Evolutionary conservation across 768 basidiomycete species (phyloP).

Genomic region (Lanmaoa pseudosensibilis): DNA sequence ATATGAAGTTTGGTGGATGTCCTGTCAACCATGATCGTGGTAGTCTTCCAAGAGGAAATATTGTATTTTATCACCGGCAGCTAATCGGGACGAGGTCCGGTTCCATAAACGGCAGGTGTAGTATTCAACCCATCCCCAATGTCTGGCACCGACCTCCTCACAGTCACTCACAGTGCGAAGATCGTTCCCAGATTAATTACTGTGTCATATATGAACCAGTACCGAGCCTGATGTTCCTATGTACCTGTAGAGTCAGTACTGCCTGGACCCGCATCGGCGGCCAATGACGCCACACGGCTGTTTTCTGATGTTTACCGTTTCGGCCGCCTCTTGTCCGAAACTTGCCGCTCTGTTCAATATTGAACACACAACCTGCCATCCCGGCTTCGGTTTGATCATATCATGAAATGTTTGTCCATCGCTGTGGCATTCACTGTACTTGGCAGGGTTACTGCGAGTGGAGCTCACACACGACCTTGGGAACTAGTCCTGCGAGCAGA

Average conservation of each 20-base stretch:
- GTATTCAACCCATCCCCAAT: conserved; percentile 12
- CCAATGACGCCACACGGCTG: neutral
- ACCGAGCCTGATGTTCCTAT: neutral
- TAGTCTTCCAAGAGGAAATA: conserved; percentile 3
- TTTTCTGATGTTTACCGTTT: conserved; percentile 6
- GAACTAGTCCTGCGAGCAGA: conserved; percentile 26
- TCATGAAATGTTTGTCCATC: conserved; percentile 17
- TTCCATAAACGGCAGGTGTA: conserved; percentile 29
- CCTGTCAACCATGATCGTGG: conserved; percentile 24
- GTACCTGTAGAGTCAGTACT: no score
- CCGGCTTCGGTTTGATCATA: neutral
- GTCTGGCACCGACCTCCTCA: neutral
- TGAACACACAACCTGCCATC: neutral
- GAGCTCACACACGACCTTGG: conserved; percentile 81
- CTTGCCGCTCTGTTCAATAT: no score
- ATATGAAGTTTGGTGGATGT: conserved; percentile 53
- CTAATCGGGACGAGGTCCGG: neutral
- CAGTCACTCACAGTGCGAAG: neutral
- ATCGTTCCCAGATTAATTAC: neutral
- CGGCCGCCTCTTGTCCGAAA: neutral
- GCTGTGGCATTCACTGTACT: conserved; percentile 2
- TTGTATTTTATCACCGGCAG: neutral
- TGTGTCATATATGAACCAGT: neutral
- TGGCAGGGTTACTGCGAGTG: neutral
- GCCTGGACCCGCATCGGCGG: neutral